Base-by-base conservation (phyloP, 768 basidiomycete genomes). In the Chalciporus sphaerocephalus region DNA sequence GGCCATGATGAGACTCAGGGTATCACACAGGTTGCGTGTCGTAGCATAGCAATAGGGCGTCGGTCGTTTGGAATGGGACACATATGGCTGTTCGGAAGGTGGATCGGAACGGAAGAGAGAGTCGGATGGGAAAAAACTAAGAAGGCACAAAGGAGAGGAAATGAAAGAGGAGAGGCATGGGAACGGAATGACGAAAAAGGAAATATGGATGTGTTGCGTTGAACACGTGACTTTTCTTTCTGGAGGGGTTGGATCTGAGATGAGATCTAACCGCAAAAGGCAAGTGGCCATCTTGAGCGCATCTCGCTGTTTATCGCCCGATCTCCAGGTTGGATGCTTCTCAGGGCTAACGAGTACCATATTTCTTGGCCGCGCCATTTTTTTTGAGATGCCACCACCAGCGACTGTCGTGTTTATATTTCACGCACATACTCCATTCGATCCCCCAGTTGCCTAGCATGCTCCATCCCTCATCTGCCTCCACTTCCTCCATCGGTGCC, bases 1-100 rank as follows among this genome's bases (percentile, higher is more conserved):
- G 89, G 57, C 89, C 89, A 56, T 91, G 74, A 81, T 56, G 48
- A 53, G 15, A 20, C 5, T 17, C 18, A 13, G 35, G 18, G 23
- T 16, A 20, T 35, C 44, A 20, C 23, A 27, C 47, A 55, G 44
- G 52, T 48, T 42, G 36, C n/a, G n/a, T n/a, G n/a, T n/a, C n/a
- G n/a, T n/a, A n/a, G n/a, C n/a, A n/a, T n/a, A n/a, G n/a, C n/a
- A n/a, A n/a, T 40, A 4, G 30, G 24, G 7, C 44, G 18, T 36
- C 25, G 25, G 37, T 27, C 37, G 24, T 15, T 40, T 24, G 18
- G 25, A 50, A 47, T 30, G 34, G 34, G 33, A 22, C 24, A 24
- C 15, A 18, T 28, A 39, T 39, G 20, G 16, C 17, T 7, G 25
- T 21, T 44, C 42, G 32, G 46, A 48, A 38, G 37, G 40, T 32